These are phyloP conservation scores for Candida nonsorbophila DNA, from an alignment of 805 yeast genomes.

Conservation along the genomic window DNA sequence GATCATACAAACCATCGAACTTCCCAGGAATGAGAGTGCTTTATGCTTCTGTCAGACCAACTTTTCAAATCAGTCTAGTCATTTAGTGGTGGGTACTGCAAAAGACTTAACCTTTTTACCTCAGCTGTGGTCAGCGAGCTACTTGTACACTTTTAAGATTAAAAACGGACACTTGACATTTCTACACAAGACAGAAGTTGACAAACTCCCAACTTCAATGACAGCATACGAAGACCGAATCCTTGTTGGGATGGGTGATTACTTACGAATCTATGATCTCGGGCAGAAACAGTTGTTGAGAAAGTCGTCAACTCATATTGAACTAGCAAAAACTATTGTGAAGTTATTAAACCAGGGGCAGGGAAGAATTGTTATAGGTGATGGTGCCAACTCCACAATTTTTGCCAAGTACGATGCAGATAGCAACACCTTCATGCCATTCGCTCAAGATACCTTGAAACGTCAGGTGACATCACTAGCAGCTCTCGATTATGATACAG, in stretches of 20 bases:
- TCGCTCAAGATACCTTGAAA: constrained; percentile 65
- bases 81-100: constrained; percentile 45
- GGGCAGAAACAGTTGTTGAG: constrained; percentile 78
- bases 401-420: constrained; percentile 47
- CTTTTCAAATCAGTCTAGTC: constrained; percentile 20
- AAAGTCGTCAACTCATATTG: constrained; percentile 49
- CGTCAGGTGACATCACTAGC: constrained; percentile 60
- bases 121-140: constrained; percentile 15
- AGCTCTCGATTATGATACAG: constrained; percentile 68
- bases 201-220: constrained; percentile 44
- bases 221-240: constrained; percentile 50
- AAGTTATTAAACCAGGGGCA: constrained; percentile 49
- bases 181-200: constrained; percentile 58
- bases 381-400: constrained; percentile 60
- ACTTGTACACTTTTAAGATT: constrained; percentile 33
- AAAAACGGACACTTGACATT: constrained; percentile 25
- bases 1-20: constrained; percentile 39
- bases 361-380: constrained; percentile 62
- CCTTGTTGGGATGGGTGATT: constrained; percentile 51
- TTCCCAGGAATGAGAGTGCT: constrained; percentile 39
- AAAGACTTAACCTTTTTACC: constrained; percentile 24
- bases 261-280: constrained; percentile 58
- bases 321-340: constrained; percentile 44
- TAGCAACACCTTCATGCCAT: constrained; percentile 48
- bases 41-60: constrained; percentile 29